Evolutionary conservation across 192 early-diverging fungal species (phyloP).

Genomic region (Chytriomyces hyalinus): DNA sequence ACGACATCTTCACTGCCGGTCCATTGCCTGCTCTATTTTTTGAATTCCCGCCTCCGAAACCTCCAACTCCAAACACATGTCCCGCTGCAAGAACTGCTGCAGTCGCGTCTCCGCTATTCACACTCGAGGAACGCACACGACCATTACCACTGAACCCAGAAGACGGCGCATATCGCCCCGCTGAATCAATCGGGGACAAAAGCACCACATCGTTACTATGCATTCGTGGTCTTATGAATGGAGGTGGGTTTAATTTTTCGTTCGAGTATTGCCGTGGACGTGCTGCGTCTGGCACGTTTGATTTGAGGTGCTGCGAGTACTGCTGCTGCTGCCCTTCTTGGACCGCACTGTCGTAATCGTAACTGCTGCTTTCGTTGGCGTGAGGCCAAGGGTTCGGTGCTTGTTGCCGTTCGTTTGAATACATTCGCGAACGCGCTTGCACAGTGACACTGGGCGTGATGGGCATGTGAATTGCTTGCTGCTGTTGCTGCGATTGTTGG

Average conservation of each 20-base stretch:
- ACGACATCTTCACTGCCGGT: not conserved
- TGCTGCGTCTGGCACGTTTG: not conserved
- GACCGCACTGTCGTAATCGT: not conserved
- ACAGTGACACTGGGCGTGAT: too few relatives aligned
- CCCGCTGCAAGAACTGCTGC: not conserved
- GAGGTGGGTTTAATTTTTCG: not conserved
- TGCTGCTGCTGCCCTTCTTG: not conserved
- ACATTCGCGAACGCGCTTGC: not conserved
- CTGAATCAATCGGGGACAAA: too few relatives aligned
- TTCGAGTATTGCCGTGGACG: not conserved
- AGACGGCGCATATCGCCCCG: too few relatives aligned
- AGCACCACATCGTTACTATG: not conserved
- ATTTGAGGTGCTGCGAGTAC: not conserved
- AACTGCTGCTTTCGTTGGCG: not conserved
- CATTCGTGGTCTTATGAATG: not conserved
- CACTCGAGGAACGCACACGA: not conserved
- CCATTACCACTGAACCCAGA: too few relatives aligned
- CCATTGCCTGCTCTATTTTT: not conserved
- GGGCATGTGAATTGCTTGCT: not conserved
- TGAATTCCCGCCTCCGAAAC: too few relatives aligned
- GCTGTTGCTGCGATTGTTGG: not conserved
- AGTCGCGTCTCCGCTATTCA: not conserved
- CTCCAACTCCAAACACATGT: not conserved
- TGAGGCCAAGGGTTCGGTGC: not conserved
- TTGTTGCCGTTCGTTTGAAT: not conserved